Percentiles rank a stretch among this genome's conserved stretches.
These are phyloP conservation scores for Aspergillus udagawae DNA, from an alignment of 2,329 filamentous ascomycete species.

Conservation along the genomic window DNA sequence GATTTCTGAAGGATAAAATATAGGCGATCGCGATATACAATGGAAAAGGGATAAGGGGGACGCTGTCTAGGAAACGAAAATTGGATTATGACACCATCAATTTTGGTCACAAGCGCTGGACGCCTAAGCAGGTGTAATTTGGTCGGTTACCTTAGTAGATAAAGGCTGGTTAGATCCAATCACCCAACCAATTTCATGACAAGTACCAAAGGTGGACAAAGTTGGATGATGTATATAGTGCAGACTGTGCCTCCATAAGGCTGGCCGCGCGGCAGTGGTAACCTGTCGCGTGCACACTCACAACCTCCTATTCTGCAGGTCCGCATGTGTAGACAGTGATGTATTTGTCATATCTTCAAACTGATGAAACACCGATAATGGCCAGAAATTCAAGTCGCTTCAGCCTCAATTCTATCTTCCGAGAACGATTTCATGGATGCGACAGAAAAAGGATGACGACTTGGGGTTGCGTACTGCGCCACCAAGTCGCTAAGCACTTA, in stretches of 20 bases:
- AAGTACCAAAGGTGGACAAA: no score
- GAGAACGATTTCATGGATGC: background rate
- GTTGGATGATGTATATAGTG: no score
- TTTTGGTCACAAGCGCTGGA: background rate
- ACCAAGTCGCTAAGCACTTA: background rate
- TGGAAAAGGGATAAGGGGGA: background rate
- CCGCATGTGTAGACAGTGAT: background rate
- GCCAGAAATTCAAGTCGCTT: background rate
- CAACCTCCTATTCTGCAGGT: background rate
- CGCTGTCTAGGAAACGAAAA: no score
- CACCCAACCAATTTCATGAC: background rate
- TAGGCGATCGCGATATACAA: background rate
- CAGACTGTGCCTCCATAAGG: background rate
- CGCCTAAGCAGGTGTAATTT: background rate
- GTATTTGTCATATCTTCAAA: background rate
- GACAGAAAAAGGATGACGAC: background rate
- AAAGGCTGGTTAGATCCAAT: background rate
- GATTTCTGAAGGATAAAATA: background rate
- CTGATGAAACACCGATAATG: background rate
- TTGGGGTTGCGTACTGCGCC: background rate
- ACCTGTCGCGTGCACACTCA: background rate
- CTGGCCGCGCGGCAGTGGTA: background rate
- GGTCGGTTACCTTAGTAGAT: background rate
- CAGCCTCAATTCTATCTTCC: background rate
- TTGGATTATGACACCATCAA: background rate